These are phyloP conservation scores for Hygrophorus russula DNA, from an alignment of 768 basidiomycete species.

Conservation along the genomic window DNA sequence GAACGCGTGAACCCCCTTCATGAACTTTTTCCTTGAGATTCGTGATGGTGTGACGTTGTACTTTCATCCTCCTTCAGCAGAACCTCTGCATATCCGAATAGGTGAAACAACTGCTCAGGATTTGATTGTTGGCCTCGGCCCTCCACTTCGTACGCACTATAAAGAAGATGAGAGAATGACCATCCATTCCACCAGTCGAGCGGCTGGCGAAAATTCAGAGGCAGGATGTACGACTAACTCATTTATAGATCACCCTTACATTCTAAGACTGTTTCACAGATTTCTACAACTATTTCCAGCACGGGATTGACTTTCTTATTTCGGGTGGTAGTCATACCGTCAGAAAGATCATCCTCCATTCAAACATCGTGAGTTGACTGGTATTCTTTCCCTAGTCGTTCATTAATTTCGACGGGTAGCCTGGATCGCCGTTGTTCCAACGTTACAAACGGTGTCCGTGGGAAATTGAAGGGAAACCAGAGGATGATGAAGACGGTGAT, in stretches of 20 bases:
- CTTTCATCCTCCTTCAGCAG: conserved; percentile 46
- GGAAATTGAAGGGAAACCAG: conserved; percentile 71
- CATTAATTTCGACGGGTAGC: conserved; percentile 30
- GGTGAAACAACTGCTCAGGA: conserved; percentile 79
- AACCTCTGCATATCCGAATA: conserved; percentile 48
- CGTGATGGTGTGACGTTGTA: conserved; percentile 63
- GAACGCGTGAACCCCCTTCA: neutral
- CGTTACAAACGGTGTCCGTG: conserved; percentile 87
- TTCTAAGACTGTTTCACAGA: conserved; percentile 30
- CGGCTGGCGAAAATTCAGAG: conserved; percentile 36
- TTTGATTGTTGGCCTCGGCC: conserved; percentile 64
- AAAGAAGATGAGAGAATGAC: conserved; percentile 87
- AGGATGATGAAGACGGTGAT: conserved; percentile 76
- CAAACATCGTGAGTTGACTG: conserved; percentile 59
- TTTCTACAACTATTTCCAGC: conserved; percentile 90
- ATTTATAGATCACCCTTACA: neutral
- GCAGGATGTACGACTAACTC: conserved; percentile 33
- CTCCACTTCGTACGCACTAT: conserved; percentile 67
- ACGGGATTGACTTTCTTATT: conserved; percentile 82
- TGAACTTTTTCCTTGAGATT: conserved; percentile 30
- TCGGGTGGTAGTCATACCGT: conserved; percentile 62
- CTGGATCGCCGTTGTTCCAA: conserved; percentile 83
- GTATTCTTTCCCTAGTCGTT: neutral
- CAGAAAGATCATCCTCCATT: conserved; percentile 77
- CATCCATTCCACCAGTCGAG: conserved; percentile 51